Conservation (phyloP, 2,329 filamentous ascomycete genomes). For the Clonostachys rhizophaga region DNA sequence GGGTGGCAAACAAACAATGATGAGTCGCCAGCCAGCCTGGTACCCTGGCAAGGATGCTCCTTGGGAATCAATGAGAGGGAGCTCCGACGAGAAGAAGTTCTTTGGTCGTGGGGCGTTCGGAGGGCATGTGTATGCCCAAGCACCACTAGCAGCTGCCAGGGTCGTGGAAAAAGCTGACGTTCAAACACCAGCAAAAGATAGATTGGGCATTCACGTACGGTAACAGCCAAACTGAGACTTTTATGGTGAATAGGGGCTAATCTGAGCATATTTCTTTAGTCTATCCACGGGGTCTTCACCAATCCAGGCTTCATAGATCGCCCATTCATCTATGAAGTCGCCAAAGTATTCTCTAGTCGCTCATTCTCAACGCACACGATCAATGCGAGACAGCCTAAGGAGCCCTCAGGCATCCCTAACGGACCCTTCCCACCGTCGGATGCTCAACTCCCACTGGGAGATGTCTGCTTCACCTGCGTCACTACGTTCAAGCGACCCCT, state of each 20-base stretch:
- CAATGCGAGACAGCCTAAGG: conserved; percentile 38
- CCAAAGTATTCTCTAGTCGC: conserved; percentile 34
- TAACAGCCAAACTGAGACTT: neutral
- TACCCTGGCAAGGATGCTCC: conserved; percentile 20
- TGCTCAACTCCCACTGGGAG: conserved; percentile 26
- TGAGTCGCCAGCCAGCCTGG: conserved; percentile 25
- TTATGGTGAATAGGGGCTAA: neutral
- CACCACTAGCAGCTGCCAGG: conserved; percentile 26
- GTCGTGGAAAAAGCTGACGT: conserved; percentile 22
- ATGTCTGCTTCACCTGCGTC: conserved; percentile 44
- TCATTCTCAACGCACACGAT: conserved; percentile 45
- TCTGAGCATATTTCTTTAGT: conserved; percentile 22
- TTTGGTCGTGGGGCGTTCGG: conserved; percentile 22
- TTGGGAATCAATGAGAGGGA: conserved; percentile 8
- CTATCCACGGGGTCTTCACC: conserved; percentile 52
- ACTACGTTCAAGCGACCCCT: conserved; percentile 44
- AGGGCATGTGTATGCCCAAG: conserved; percentile 28
- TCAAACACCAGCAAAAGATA: conserved; percentile 3
- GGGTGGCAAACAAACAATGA: conserved; percentile 12
- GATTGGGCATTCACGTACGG: conserved; percentile 30
- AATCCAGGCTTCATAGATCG: conserved; percentile 38
- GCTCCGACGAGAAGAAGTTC: conserved; percentile 1
- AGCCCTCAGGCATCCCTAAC: conserved; percentile 24
- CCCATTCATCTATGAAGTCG: conserved; percentile 48
- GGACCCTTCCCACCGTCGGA: conserved; percentile 34